Conservation (phyloP, 2,329 filamentous ascomycete genomes). For the Amauroascus niger region DNA sequence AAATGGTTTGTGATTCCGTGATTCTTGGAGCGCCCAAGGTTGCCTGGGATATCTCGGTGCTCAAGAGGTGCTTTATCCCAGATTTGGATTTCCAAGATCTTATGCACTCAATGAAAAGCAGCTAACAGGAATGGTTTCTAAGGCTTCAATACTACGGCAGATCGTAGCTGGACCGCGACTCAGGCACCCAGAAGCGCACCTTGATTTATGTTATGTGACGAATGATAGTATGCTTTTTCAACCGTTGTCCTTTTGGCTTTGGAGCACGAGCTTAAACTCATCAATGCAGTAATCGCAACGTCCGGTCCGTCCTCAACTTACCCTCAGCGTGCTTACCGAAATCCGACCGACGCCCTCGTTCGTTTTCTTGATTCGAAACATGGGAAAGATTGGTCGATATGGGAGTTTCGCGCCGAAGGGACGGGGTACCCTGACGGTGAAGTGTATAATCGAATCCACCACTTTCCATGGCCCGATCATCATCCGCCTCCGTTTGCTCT, state of each 20-base stretch:
- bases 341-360: constrained; percentile 78
- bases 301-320: constrained; percentile 86
- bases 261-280: constrained; percentile 6
- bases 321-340: constrained; percentile 85
- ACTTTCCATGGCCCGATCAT: constrained; percentile 95
- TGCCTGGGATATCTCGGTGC: background rate
- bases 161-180: constrained; percentile 81
- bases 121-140: background rate
- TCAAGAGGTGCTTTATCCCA: too few relatives aligned
- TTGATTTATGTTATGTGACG: constrained; percentile 94
- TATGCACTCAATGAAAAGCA: too few relatives aligned
- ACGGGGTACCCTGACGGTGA: constrained; percentile 89
- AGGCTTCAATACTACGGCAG: constrained; percentile 72
- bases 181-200: constrained; percentile 72
- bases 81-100: too few relatives aligned
- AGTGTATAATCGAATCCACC: constrained; percentile 73
- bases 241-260: constrained; percentile 17
- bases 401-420: constrained; percentile 95
- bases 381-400: constrained; percentile 78
- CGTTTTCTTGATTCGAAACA: constrained; percentile 81
- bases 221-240: constrained; percentile 49
- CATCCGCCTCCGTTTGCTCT: constrained; percentile 89
- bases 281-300: constrained; percentile 50
- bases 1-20: background rate
- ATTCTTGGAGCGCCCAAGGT: background rate